phyloP scores from a whole-genome alignment of 768 basidiomycete genomes.

The Russula abietina region DNA sequence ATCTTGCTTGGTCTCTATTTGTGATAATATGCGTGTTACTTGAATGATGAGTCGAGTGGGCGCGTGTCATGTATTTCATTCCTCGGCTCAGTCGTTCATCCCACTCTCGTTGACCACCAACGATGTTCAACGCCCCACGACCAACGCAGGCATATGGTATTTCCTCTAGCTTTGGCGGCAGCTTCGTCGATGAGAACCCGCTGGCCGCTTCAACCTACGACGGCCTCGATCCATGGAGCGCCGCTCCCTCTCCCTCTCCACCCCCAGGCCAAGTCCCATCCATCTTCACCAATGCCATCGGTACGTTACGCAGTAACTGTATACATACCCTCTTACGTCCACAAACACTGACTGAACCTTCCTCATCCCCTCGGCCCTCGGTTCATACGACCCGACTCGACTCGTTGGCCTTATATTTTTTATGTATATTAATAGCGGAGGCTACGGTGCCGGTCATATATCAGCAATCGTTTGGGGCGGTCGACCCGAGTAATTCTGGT shows the following conservation, averaged over 20 bases:
- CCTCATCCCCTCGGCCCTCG: background rate
- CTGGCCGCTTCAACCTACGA: constrained; percentile 66
- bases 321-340: background rate
- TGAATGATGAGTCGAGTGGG: background rate
- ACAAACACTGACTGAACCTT: background rate
- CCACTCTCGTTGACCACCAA: constrained; percentile 14
- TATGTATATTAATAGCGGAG: constrained; percentile 44
- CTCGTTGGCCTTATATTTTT: background rate
- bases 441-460: constrained; percentile 79
- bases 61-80: background rate
- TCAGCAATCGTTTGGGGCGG: constrained; percentile 61
- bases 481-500: constrained; percentile 65
- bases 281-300: constrained; percentile 32
- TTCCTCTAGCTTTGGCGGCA: constrained; percentile 58
- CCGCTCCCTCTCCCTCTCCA: constrained; percentile 59
- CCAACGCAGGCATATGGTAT: constrained; percentile 62
- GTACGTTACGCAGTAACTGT: constrained; percentile 7
- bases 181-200: constrained; percentile 74
- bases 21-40: background rate
- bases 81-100: background rate
- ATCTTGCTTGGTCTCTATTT: background rate
- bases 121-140: constrained; percentile 83
- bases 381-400: no score
- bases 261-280: constrained; percentile 44
- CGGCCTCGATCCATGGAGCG: constrained; percentile 68